Conservation (phyloP, 202 grass and related monocot genomes). For the Bolboschoenoplectus hybrid region DNA sequence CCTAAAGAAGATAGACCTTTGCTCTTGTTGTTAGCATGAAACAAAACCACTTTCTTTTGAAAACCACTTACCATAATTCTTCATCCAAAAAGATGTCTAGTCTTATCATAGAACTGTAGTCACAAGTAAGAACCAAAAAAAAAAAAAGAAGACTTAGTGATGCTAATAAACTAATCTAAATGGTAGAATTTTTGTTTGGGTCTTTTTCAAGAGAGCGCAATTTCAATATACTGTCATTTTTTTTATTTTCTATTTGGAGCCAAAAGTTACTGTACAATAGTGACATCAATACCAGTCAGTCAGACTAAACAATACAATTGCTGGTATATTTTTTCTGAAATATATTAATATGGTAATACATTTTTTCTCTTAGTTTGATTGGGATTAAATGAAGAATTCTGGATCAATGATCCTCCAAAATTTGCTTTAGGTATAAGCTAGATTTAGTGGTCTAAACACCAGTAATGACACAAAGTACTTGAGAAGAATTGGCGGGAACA, state of each 20-base stretch:
- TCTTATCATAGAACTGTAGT: conserved; percentile 66
- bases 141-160: neutral
- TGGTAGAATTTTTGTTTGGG: neutral
- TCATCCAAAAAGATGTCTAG: conserved; percentile 67
- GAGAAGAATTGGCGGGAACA: neutral
- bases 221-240: neutral
- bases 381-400: conserved; percentile 4
- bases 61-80: conserved; percentile 29
- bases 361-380: neutral
- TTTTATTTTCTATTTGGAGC: neutral
- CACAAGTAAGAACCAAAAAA: conserved; percentile 43
- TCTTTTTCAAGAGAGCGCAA: neutral
- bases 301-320: neutral
- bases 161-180: neutral
- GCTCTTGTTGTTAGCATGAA: conserved; percentile 22
- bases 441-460: neutral
- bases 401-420: neutral
- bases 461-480: conserved; percentile 13
- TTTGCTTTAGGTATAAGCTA: neutral
- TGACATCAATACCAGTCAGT: neutral
- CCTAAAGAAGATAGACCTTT: conserved; percentile 10
- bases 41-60: conserved; percentile 19
- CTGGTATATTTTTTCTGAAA: conserved; percentile 6
- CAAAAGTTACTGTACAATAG: conserved; percentile 7
- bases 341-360: neutral